These are phyloP conservation scores for Fusarium lyarnte DNA, from an alignment of 2,329 filamentous ascomycete genomes.

Conservation along the genomic window DNA sequence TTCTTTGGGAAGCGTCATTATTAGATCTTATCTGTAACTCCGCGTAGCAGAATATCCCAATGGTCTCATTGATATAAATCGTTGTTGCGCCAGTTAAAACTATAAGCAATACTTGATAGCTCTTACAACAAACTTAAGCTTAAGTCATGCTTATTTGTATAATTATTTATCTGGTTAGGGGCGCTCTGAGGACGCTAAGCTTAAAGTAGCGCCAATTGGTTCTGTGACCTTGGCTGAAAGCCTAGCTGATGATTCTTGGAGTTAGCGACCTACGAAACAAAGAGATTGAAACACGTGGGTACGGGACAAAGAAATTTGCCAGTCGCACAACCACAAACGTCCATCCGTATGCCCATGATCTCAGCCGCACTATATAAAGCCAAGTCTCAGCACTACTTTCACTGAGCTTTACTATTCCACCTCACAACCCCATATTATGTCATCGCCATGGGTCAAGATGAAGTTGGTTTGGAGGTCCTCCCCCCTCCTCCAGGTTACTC, in stretches of 20 bases:
- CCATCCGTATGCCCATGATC: neutral
- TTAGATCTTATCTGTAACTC: neutral
- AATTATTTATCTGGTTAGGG: neutral
- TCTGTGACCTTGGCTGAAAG: neutral
- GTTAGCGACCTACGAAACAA: neutral
- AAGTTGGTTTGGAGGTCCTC: neutral
- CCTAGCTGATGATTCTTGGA: neutral
- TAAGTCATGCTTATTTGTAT: neutral
- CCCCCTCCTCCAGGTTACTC: neutral
- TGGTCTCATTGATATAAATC: no score
- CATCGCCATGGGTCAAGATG: neutral
- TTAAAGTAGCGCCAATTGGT: neutral
- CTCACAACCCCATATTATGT: fast-evolving
- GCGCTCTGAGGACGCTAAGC: neutral
- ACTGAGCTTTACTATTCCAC: neutral
- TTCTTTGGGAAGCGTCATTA: neutral
- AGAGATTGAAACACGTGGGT: neutral
- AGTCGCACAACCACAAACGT: neutral
- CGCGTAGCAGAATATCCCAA: neutral
- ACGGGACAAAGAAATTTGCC: neutral
- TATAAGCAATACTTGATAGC: no score
- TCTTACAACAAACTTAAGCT: neutral
- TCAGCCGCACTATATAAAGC: neutral
- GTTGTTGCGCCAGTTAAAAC: no score
- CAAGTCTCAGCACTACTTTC: neutral